phyloP scores from a whole-genome alignment of 139 green algal species.

The Desmodesmus armatus region DNA sequence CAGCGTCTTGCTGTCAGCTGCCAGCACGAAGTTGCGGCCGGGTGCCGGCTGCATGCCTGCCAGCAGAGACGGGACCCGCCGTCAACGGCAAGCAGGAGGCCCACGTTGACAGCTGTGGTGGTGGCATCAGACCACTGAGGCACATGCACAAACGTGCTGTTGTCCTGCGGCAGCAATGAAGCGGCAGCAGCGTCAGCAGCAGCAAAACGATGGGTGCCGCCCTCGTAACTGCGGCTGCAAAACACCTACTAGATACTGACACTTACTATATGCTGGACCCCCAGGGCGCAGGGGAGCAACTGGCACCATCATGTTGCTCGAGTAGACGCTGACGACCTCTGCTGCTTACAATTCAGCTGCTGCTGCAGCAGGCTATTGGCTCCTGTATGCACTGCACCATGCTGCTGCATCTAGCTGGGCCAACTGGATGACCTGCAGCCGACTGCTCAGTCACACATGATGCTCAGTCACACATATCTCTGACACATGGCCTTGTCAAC shows the following conservation, averaged over 20 bases:
- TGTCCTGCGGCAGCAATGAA: constrained; percentile 9
- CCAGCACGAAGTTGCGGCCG: constrained; percentile 19
- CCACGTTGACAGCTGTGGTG: background rate
- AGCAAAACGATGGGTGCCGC: background rate
- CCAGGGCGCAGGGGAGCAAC: background rate
- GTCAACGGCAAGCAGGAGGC: background rate
- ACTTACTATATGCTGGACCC: background rate
- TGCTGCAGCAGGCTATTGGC: too few species aligned
- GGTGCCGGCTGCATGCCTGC: background rate
- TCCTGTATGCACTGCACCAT: too few species aligned
- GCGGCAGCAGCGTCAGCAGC: background rate
- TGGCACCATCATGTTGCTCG: background rate
- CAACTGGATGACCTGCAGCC: background rate
- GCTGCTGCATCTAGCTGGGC: background rate
- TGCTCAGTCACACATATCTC: background rate
- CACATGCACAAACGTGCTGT: constrained; percentile 31
- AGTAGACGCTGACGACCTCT: background rate
- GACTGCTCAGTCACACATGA: background rate
- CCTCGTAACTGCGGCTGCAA: background rate
- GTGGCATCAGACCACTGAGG: constrained; percentile 7
- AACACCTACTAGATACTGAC: background rate
- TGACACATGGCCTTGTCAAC: background rate
- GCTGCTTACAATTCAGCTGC: background rate
- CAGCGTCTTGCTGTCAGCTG: constrained; percentile 11
- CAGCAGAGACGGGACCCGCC: background rate